phyloP scores from a whole-genome alignment of 1,284 basidiomycete genomes.

The Papiliotrema flavescens region DNA sequence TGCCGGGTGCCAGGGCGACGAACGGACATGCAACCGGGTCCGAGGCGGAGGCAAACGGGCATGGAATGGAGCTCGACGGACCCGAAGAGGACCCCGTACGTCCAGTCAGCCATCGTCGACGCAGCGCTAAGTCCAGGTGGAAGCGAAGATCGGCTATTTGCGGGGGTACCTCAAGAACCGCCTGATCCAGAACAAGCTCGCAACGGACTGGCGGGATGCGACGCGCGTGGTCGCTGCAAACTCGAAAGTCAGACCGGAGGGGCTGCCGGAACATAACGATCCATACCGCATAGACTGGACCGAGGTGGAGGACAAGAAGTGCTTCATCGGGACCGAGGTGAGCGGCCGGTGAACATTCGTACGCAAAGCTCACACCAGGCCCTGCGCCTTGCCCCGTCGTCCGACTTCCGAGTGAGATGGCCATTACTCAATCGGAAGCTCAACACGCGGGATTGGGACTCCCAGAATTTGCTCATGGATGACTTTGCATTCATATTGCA shows the following conservation, averaged over 20 bases:
- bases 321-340: constrained; percentile 55
- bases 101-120: constrained; percentile 13
- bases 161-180: constrained; percentile 70
- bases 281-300: constrained; percentile 79
- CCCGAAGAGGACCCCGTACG: constrained; percentile 2
- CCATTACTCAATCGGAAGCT: constrained; percentile 73
- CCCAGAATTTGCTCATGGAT: constrained; percentile 63
- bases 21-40: neutral
- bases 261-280: constrained; percentile 76
- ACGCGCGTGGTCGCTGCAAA: constrained; percentile 65
- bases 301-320: constrained; percentile 41
- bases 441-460: constrained; percentile 73
- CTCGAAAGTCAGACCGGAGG: constrained; percentile 59
- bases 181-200: constrained; percentile 84
- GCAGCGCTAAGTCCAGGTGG: constrained; percentile 54
- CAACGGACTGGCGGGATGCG: constrained; percentile 68
- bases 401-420: constrained; percentile 69
- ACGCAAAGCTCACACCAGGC: constrained; percentile 54
- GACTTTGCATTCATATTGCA: constrained; percentile 73
- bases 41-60: neutral
- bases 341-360: constrained; percentile 3
- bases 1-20: constrained; percentile 27
- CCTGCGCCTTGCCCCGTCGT: constrained; percentile 61
- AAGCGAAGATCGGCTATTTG: constrained; percentile 68
- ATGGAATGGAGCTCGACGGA: constrained; percentile 4